Base-by-base conservation (phyloP, 2,329 filamentous ascomycete genomes). In the Neofusicoccum umdonicola region DNA sequence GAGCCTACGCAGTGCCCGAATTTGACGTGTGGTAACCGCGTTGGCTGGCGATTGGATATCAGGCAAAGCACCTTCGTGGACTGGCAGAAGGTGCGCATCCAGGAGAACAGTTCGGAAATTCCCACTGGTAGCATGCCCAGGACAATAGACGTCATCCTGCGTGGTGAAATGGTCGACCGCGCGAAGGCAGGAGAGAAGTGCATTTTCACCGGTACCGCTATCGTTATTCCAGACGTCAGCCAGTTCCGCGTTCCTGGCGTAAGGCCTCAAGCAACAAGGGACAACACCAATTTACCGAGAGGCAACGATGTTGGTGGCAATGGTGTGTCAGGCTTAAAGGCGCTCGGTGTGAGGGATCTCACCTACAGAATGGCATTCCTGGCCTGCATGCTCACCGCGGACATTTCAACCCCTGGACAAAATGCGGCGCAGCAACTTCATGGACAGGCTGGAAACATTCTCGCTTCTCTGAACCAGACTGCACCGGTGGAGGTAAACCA, bases 171-270 rank as follows among this genome's bases (percentile, higher is more conserved):
- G 81, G 95, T 99, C 31, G 95, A 99, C 72, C 88, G 95, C 60
- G 93, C 94, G 61, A 98, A 98, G 81, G 95, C 95, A 56, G 95
- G 95, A 68, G 95, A 99, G 79, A 97, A 96, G 79, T 99, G 95
- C 77, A 92, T 99, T 72, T 99, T 99, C 77, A 98, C 94, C 0
- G 95, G 95, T 68, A 93, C 93, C 4, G 80, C 98, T 68, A 98
- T 99, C 66, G 95, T 99, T 17, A 93, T 99, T 39, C 95, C 95
- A 0, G 95, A 99, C 76, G 92, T 99, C 66, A 97, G 93, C 74
- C 95, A 98, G 76, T 87, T 99, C 64, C 90, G 93, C 44, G 87
- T 98, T 35, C 95, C 95, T 2, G 95, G 95, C 54, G 84, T 93
- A 27, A 85, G 90, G 64, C 90, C 92, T 15, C 92, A 93, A 66